Evolutionary conservation across 345 rosid species (phyloP), one percentile per base, ranked within the genome.

Genomic region (Linum tenue): DNA sequence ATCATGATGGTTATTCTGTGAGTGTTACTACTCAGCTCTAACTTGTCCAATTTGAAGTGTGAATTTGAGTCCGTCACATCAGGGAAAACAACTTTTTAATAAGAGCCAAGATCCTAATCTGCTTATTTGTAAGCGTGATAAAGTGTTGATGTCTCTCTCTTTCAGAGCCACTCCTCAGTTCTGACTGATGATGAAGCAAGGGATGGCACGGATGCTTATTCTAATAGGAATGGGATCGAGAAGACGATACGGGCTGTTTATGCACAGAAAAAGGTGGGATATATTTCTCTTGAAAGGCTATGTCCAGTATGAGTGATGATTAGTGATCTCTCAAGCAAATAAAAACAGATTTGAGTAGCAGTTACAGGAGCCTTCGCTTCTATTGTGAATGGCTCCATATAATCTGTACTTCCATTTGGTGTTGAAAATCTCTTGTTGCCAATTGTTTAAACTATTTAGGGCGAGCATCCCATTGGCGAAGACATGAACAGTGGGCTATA

Each of bases 151-250:
- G 38, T 64, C 43, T 38, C 51, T 69, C 65, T 59, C 38, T 82
- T 75, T 40, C 84, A 94, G 99, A 90, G 96, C 68, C 92, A 85
- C 15, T 90, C 97, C n/a, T 86, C 96, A 41, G 79, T 78, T 61
- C 72, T 94, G 65, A 94, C 99, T 64, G 97, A 88, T 72, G 99
- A 90, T 63, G 99, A 94, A 76, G 86, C 77, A 39, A 86, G 78
- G 63, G 88, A 83, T 60, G 72, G 70, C 56, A 50, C 69, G 63
- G 87, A 83, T 60, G 72, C 73, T 59, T 56, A 70, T 64, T 67
- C 77, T 40, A 68, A 64, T 69, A 78, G 73, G 73, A 81, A 78
- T 62, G 85, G 83, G 70, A 64, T 17, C 50, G 96, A 86, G 76
- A 83, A 73, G 71, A 87, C 86, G 56, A 83, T 90, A 69, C 79